phyloP scores from a whole-genome alignment of 23 red algal genomes.

The Chondrus crispus region DNA sequence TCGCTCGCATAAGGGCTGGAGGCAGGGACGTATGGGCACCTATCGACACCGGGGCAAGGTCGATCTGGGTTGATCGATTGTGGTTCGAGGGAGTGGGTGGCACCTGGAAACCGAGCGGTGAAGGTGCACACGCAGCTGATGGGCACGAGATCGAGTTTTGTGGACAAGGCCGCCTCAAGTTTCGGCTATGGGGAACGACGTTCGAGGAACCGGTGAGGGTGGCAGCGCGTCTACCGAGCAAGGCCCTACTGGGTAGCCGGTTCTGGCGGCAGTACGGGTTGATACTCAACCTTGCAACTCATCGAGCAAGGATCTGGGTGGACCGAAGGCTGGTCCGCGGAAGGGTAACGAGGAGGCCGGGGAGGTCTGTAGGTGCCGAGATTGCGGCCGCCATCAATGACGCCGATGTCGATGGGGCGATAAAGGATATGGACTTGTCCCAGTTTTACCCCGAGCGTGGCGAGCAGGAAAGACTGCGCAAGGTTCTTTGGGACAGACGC shows the following conservation, averaged over 20 bases:
- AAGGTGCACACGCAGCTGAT: neutral
- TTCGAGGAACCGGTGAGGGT: neutral
- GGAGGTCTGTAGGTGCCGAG: too few species aligned
- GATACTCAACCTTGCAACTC: neutral
- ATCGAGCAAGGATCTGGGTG: neutral
- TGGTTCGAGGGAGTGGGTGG: neutral
- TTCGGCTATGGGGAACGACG: neutral
- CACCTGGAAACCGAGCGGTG: too few species aligned
- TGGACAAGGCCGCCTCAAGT: neutral
- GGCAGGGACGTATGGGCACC: neutral
- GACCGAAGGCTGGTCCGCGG: too few species aligned
- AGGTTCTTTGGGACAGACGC: neutral
- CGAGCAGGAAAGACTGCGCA: neutral
- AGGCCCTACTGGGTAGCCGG: neutral
- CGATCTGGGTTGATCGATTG: neutral
- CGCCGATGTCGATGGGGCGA: neutral
- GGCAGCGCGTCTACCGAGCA: neutral
- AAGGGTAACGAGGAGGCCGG: too few species aligned
- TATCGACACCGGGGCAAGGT: neutral
- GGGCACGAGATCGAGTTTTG: neutral
- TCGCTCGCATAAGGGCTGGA: too few species aligned
- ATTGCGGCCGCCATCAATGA: neutral
- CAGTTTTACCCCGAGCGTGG: neutral
- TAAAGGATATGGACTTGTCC: constrained; percentile 3
- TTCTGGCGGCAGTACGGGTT: neutral